Evolutionary conservation across 768 basidiomycete genomes (phyloP).

Genomic region (Termitomyces sp.): DNA sequence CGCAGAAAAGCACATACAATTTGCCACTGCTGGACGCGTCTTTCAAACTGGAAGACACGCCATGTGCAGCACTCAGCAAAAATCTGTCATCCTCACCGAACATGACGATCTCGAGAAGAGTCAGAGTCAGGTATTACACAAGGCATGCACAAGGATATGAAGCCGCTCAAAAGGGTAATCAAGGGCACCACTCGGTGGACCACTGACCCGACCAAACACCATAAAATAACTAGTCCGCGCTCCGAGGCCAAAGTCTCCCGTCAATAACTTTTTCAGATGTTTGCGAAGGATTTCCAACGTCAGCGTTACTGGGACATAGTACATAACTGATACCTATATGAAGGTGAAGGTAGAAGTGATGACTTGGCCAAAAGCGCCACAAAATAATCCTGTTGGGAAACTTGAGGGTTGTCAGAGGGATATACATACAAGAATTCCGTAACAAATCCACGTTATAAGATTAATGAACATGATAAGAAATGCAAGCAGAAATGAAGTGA

Average conservation of each 20-base stretch:
- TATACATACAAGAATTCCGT: slow-evolving; percentile 8
- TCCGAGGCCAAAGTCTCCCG: too few species aligned
- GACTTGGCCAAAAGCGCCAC: background rate
- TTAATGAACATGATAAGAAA: slow-evolving; percentile 7
- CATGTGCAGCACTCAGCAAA: background rate
- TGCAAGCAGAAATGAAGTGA: slow-evolving; percentile 15
- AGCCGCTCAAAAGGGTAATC: slow-evolving; percentile 13
- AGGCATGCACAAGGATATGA: slow-evolving; percentile 6
- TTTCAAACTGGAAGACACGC: background rate
- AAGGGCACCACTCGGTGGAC: background rate
- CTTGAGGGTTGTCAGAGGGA: background rate
- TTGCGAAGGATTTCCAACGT: background rate
- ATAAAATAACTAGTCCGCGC: background rate
- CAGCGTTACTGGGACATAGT: background rate
- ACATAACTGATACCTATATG: background rate
- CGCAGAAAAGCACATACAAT: background rate
- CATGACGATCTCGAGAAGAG: slow-evolving; percentile 6
- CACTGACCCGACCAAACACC: background rate
- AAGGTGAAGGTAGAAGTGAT: background rate
- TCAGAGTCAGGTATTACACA: background rate
- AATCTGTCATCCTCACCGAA: background rate
- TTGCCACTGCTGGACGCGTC: slow-evolving; percentile 7
- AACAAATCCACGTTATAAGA: slow-evolving; percentile 9
- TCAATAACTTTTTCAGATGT: background rate
- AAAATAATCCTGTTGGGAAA: background rate